These are phyloP conservation scores for Capsicum baccatum DNA, from an alignment of 257 asterid genomes.

Conservation along the genomic window DNA sequence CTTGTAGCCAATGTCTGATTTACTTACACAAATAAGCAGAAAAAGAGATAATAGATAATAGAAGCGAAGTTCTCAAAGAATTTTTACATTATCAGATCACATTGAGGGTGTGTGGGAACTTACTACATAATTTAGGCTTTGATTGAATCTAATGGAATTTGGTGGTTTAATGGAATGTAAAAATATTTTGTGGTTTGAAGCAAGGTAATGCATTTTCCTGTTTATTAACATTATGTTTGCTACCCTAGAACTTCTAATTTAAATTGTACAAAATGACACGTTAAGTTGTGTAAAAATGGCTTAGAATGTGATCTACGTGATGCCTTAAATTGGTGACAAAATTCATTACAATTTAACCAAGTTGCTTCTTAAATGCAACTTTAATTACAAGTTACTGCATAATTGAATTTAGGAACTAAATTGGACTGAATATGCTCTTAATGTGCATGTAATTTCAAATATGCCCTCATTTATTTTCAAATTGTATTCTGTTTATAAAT, in stretches of 20 bases:
- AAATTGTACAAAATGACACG: not conserved
- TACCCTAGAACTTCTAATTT: not conserved
- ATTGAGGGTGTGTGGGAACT: not conserved
- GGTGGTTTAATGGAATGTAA: not conserved
- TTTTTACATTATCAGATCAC: not conserved
- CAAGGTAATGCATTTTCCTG: not conserved
- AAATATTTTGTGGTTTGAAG: not conserved
- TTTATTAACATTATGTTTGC: not conserved
- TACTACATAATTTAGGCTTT: too few species aligned
- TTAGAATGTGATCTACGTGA: not conserved
- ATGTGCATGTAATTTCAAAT: not conserved
- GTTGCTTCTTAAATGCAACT: not conserved
- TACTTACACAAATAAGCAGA: not conserved
- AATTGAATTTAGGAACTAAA: not conserved
- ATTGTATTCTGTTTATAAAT: not conserved
- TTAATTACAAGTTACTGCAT: not conserved
- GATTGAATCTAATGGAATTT: not conserved
- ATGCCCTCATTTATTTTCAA: not conserved
- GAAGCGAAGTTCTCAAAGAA: not conserved
- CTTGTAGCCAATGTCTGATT: conserved; percentile 54
- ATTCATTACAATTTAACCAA: not conserved
- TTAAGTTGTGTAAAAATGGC: not conserved
- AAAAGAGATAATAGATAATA: not conserved
- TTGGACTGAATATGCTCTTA: not conserved
- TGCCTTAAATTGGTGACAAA: not conserved